Evolutionary conservation across 495 filamentous ascomycete genomes (phyloP).

Genomic region (Opeltia flavorubescens): DNA sequence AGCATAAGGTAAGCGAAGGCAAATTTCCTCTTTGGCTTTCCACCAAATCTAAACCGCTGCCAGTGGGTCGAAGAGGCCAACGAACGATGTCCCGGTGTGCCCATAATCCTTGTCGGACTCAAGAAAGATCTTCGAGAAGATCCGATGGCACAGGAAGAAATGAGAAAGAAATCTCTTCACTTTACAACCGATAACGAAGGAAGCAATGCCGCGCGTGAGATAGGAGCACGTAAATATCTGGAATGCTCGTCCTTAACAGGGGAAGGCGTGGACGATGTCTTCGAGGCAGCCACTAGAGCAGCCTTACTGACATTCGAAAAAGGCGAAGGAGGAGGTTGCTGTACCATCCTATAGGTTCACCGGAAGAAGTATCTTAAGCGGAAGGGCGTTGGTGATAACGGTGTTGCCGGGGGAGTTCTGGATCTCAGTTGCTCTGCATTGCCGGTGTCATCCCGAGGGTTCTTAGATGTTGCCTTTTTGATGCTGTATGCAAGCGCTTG

Average conservation of each 20-base stretch:
- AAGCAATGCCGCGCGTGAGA: constrained; percentile 62
- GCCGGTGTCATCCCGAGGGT: not conserved
- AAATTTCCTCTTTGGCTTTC: not conserved
- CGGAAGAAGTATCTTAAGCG: not conserved
- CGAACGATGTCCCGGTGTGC: constrained; percentile 83
- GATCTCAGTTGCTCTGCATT: constrained; percentile 6
- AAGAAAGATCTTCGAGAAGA: constrained; percentile 98
- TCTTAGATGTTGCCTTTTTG: not conserved
- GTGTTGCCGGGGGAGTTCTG: not conserved
- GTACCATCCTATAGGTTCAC: constrained; percentile 74
- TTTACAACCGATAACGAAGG: constrained; percentile 77
- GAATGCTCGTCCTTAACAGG: constrained; percentile 96
- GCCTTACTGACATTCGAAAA: constrained; percentile 86
- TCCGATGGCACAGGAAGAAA: constrained; percentile 85
- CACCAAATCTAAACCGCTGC: constrained; percentile 4
- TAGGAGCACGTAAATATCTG: constrained; percentile 89
- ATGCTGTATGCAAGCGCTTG: not conserved
- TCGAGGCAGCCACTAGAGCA: constrained; percentile 94
- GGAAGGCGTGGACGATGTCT: constrained; percentile 97
- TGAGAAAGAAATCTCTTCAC: constrained; percentile 81
- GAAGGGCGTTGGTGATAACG: not conserved
- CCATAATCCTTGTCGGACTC: constrained; percentile 90
- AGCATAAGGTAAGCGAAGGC: constrained; percentile 62
- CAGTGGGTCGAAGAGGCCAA: constrained; percentile 97
- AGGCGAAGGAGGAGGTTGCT: constrained; percentile 69